These are phyloP conservation scores for Hypholoma fasciculare DNA, from an alignment of 768 basidiomycete species.

Conservation along the genomic window DNA sequence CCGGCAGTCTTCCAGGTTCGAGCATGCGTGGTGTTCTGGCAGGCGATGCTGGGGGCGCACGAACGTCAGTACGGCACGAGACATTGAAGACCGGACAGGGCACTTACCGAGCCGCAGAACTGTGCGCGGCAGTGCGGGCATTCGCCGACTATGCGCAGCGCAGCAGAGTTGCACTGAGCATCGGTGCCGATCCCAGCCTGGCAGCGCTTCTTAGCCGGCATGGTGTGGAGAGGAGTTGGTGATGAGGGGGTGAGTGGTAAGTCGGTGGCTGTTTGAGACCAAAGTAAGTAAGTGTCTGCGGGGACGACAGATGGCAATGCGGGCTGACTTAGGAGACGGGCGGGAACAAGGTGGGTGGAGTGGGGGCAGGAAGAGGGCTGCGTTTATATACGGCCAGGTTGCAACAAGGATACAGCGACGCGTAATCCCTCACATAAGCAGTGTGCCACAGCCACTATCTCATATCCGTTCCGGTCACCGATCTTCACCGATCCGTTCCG, in stretches of 20 bases:
- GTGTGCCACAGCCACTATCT: slow-evolving; percentile 9
- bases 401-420: slow-evolving; percentile 28
- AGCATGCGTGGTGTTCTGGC: slow-evolving; percentile 86
- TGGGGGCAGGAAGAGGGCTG: slow-evolving; percentile 3
- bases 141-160: slow-evolving; percentile 80
- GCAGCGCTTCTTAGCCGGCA: slow-evolving; percentile 89
- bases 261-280: slow-evolving; percentile 9
- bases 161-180: slow-evolving; percentile 73
- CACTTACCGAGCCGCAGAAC: slow-evolving; percentile 75
- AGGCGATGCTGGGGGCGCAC: slow-evolving; percentile 67
- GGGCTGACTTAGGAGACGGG: slow-evolving; percentile 17
- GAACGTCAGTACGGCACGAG: slow-evolving; percentile 2
- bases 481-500: slow-evolving; percentile 6
- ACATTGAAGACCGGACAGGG: neutral
- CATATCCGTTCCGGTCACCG: slow-evolving; percentile 18
- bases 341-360: slow-evolving; percentile 16
- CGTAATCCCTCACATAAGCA: slow-evolving; percentile 31
- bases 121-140: slow-evolving; percentile 78
- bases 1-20: slow-evolving; percentile 80
- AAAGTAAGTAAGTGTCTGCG: slow-evolving; percentile 6
- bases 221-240: slow-evolving; percentile 26
- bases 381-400: slow-evolving; percentile 24
- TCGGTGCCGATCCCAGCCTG: slow-evolving; percentile 57
- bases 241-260: slow-evolving; percentile 10
- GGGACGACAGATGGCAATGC: neutral